These are phyloP conservation scores for Fraxinus floribunda DNA, from an alignment of 305 asterid genomes.

Conservation along the genomic window DNA sequence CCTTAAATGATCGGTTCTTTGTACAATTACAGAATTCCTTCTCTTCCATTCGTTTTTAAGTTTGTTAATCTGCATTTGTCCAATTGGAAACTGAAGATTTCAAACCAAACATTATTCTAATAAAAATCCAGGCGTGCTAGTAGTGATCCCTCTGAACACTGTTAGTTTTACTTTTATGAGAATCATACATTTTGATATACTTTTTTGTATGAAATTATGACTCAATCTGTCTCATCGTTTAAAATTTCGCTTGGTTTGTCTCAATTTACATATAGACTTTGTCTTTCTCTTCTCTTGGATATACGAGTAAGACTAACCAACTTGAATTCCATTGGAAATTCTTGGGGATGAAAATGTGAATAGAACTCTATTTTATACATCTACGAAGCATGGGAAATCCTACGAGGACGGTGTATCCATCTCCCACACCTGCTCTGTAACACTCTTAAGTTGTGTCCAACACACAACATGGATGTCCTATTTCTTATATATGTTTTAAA, in stretches of 20 bases:
- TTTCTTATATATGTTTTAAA: not conserved
- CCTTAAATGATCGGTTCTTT: not conserved
- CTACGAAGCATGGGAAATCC: not conserved
- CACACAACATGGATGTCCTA: not conserved
- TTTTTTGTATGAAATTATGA: not conserved
- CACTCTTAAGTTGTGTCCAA: not conserved
- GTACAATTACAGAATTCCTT: not conserved
- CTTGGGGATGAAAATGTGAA: not conserved
- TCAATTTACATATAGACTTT: not conserved
- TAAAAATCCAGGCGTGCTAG: not conserved
- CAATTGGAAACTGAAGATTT: not conserved
- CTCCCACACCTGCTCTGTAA: not conserved
- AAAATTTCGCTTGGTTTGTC: not conserved
- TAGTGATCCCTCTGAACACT: not conserved
- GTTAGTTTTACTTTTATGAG: not conserved
- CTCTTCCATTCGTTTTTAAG: not conserved
- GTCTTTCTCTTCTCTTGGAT: not conserved
- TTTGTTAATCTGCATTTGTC: constrained; percentile 5
- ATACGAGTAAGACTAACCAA: not conserved
- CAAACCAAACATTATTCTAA: not conserved
- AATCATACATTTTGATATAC: not conserved
- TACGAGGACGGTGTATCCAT: not conserved
- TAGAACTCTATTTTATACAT: not conserved
- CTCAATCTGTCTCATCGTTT: not conserved
- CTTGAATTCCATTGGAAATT: not conserved